phyloP scores from a whole-genome alignment of 2,329 filamentous ascomycete species.

The Canariomyces notabilis region DNA sequence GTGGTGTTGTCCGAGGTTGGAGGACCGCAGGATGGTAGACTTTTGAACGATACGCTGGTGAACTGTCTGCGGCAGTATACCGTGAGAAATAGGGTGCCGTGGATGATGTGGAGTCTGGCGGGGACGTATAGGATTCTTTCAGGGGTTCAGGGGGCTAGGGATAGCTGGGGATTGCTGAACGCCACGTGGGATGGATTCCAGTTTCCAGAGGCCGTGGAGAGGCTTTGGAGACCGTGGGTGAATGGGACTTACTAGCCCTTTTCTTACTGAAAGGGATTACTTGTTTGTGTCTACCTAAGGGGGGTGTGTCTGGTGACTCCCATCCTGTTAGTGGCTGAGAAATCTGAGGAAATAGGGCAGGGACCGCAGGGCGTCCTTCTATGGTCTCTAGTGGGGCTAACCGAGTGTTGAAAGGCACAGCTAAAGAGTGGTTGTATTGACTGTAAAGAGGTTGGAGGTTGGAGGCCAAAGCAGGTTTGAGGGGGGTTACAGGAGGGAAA shows the following conservation, averaged over 20 bases:
- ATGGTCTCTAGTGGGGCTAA: no score
- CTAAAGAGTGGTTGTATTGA: no score
- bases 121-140: slow-evolving; percentile 43
- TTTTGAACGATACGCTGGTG: slow-evolving; percentile 42
- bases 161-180: slow-evolving; percentile 46
- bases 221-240: slow-evolving; percentile 49
- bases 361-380: no score
- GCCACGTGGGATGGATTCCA: slow-evolving; percentile 44
- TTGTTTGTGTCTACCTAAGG: no score
- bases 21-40: slow-evolving; percentile 36
- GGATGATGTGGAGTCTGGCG: slow-evolving; percentile 46
- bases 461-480: no score
- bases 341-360: no score
- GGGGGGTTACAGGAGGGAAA: no score
- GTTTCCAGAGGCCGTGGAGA: slow-evolving; percentile 40
- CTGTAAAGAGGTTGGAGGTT: no score
- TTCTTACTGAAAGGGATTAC: no score
- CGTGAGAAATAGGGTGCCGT: slow-evolving; percentile 39
- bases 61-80: slow-evolving; percentile 43
- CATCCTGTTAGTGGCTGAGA: no score
- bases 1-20: slow-evolving; percentile 46
- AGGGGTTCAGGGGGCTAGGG: slow-evolving; percentile 40
- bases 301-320: no score
- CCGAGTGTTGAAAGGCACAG: no score
- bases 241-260: neutral